These are phyloP conservation scores for Xylaria sp. DNA, from an alignment of 2,329 filamentous ascomycete species.

Conservation along the genomic window DNA sequence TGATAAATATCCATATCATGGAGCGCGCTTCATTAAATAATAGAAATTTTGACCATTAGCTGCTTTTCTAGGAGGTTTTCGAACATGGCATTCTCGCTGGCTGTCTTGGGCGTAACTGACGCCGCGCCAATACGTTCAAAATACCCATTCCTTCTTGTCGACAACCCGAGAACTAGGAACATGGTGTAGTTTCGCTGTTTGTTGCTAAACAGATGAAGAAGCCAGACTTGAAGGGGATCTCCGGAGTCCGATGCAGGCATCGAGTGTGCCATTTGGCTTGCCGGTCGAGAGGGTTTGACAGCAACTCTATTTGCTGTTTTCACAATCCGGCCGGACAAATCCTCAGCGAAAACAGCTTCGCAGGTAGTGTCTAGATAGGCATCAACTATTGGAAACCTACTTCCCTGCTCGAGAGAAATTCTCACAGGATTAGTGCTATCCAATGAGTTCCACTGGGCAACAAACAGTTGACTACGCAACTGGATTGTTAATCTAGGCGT, in stretches of 20 bases:
- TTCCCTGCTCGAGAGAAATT: background rate
- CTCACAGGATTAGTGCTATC: background rate
- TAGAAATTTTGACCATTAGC: background rate
- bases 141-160: background rate
- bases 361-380: conserved; percentile 7
- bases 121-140: conserved; percentile 7
- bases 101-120: conserved; percentile 3
- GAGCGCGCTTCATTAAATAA: background rate
- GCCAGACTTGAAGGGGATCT: background rate
- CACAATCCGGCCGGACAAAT: background rate
- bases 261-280: background rate
- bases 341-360: background rate
- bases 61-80: background rate
- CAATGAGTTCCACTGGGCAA: background rate
- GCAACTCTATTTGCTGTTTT: conserved; percentile 3
- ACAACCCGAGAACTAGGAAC: conserved; percentile 3
- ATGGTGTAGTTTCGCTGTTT: background rate
- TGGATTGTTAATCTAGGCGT: background rate
- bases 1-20: background rate
- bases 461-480: conserved; percentile 5
- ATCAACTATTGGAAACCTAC: background rate
- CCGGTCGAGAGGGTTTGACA: background rate
- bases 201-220: conserved; percentile 9
- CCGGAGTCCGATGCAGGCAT: background rate
- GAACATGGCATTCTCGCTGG: background rate